These are phyloP conservation scores for Colletotrichum zoysiae DNA, from an alignment of 2,329 filamentous ascomycete species.

Conservation along the genomic window DNA sequence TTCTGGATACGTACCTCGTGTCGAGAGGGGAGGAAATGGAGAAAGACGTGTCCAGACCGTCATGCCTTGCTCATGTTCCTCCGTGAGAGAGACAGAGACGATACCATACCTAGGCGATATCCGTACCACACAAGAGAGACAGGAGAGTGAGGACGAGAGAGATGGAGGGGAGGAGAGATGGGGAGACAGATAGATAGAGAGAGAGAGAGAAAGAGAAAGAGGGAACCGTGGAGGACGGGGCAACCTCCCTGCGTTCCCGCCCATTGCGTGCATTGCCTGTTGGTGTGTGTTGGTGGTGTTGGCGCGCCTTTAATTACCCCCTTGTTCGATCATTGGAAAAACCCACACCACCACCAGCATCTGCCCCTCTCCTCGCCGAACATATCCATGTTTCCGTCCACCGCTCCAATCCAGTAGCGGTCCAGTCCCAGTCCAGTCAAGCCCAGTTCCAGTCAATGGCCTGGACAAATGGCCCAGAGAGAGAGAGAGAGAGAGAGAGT, in stretches of 20 bases:
- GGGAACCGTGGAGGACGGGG: background rate
- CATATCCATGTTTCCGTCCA: constrained; percentile 9
- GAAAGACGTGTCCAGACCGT: constrained; percentile 22
- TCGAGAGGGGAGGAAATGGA: constrained; percentile 12
- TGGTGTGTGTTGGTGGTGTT: background rate
- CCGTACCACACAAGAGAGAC: background rate
- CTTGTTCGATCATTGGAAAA: constrained; percentile 1
- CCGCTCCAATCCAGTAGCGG: constrained; percentile 10
- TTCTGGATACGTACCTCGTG: constrained; percentile 4
- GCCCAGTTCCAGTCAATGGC: background rate
- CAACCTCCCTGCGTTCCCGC: constrained; percentile 5
- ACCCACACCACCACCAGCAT: constrained; percentile 3
- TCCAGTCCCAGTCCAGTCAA: constrained; percentile 5
- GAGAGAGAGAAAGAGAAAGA: background rate
- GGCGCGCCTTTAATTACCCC: background rate
- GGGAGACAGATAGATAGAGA: background rate
- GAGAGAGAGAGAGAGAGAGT: no score
- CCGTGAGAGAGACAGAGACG: background rate
- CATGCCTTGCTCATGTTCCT: constrained; percentile 6
- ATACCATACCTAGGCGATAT: no score
- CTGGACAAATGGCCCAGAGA: constrained; percentile 7
- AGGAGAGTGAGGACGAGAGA: background rate
- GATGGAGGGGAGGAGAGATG: background rate
- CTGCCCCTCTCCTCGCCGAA: background rate
- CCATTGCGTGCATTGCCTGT: constrained; percentile 5